Base-by-base conservation (phyloP, 495 filamentous ascomycete species). In the Hypoxylon subgilvum region DNA sequence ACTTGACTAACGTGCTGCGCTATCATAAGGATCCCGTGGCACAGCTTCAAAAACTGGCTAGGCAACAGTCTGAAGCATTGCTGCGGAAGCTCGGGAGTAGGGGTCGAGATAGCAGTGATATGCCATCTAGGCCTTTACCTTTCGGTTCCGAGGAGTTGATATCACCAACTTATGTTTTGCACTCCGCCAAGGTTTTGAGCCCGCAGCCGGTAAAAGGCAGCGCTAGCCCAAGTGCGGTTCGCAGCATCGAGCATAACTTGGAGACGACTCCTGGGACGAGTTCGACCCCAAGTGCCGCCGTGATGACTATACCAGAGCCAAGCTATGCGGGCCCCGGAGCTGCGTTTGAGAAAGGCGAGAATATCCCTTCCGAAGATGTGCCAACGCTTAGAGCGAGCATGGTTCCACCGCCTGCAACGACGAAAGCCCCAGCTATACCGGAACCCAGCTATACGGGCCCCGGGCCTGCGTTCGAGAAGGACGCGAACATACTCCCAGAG, bases 1-100 rank as follows among this genome's bases (percentile, higher is more conserved):
- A 83, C 57, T 74, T 86, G 71, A 72, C 78, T 78, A 80, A 82
- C 75, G 50, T 74, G 49, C 68, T 76, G 47, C 66, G 60, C 53
- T 68, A 73, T 57, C 47, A 84, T 69, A 89, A 79, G 86, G 85
- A 94, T 74, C 90, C 90, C 28, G 71, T 78, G 35, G 78, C 73
- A 32, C 83, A 84, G 71, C 83, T 94, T 57, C 83, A 88, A 67
- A 82, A 87, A 72, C 78, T 94, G 48, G 82, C 80, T 35, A 76
- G 76, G 51, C 79, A 82, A 59, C 87, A 89, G 68, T 81, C 77
- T 39, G 83, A 84, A 52, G 73, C 80, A 28, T 72, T 88, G 53
- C 72, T 80, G 39, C 71, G 64, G 57, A 75, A 67, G 62, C 68
- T 82, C 2, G 72, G 71, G 31, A 64, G 46, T 9, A 52, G 52